Percentiles rank a stretch among this genome's conserved stretches.
phyloP scores from a whole-genome alignment of 805 yeast genomes.

The Myxozyma sirexii region DNA sequence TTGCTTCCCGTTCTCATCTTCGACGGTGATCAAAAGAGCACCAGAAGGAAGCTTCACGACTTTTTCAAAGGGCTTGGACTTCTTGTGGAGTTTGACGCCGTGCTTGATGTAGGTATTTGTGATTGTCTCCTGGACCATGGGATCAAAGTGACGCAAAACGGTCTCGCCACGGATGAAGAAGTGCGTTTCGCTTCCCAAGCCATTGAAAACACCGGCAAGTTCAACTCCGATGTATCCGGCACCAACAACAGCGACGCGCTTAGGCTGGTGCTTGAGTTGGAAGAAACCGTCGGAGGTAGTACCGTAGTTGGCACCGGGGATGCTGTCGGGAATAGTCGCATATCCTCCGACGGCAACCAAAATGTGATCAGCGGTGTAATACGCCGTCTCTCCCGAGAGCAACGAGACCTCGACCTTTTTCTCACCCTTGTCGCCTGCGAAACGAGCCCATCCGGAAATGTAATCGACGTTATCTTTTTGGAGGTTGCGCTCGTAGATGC shows the following conservation, averaged over 20 bases:
- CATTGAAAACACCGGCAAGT: conserved; percentile 90
- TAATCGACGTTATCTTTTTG: conserved; percentile 86
- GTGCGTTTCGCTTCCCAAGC: conserved; percentile 83
- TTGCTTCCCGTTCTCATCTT: conserved; percentile 46
- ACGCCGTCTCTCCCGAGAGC: conserved; percentile 59
- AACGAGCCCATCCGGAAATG: conserved; percentile 83
- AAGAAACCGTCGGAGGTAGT: conserved; percentile 91
- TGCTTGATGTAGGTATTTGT: conserved; percentile 78
- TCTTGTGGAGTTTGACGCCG: conserved; percentile 81
- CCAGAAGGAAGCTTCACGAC: conserved; percentile 49
- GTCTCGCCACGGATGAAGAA: conserved; percentile 89
- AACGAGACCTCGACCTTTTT: conserved; percentile 68
- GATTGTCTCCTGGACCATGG: conserved; percentile 71
- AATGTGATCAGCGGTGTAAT: conserved; percentile 77
- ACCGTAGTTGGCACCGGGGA: conserved; percentile 83
- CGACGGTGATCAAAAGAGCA: conserved; percentile 52
- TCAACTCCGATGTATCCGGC: conserved; percentile 98
- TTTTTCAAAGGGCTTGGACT: conserved; percentile 53
- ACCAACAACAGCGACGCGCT: conserved; percentile 91
- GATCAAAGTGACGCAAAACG: conserved; percentile 86
- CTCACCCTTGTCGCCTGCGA: conserved; percentile 59
- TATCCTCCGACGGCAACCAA: conserved; percentile 93
- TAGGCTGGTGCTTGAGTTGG: conserved; percentile 77
- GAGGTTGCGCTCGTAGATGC: conserved; percentile 87
- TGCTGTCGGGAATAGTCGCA: conserved; percentile 66